A percentile compares a stretch with the other conserved stretches of the same genome.
These are phyloP conservation scores for Hypoxylon sp. DNA, from an alignment of 2,329 filamentous ascomycete genomes.

Conservation along the genomic window DNA sequence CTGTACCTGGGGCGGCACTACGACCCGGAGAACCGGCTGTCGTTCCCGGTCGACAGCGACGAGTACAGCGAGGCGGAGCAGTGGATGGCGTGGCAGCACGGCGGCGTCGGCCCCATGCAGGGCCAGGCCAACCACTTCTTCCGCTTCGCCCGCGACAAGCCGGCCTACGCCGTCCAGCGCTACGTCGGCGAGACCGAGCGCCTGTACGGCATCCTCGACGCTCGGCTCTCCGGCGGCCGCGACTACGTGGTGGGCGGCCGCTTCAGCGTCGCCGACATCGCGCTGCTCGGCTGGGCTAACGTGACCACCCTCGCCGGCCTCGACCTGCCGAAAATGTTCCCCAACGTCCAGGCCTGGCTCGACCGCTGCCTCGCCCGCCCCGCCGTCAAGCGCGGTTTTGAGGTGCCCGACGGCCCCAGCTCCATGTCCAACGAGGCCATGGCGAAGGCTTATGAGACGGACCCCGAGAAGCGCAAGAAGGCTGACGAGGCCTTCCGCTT, in stretches of 20 bases:
- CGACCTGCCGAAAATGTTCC: conserved; percentile 70
- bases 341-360: conserved; percentile 72
- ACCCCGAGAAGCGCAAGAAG: conserved; percentile 57
- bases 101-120: conserved; percentile 76
- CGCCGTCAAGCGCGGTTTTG: conserved; percentile 68
- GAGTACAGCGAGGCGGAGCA: conserved; percentile 57
- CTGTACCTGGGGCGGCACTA: conserved; percentile 77
- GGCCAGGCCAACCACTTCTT: conserved; percentile 79
- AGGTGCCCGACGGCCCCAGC: conserved; percentile 59
- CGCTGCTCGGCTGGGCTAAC: conserved; percentile 74
- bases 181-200: conserved; percentile 80
- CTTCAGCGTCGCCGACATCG: conserved; percentile 75
- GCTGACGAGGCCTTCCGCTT: conserved; percentile 47
- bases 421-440: conserved; percentile 51
- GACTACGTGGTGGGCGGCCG: conserved; percentile 66
- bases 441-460: conserved; percentile 52
- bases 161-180: conserved; percentile 74
- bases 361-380: conserved; percentile 65
- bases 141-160: conserved; percentile 71
- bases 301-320: conserved; percentile 66
- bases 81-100: conserved; percentile 77
- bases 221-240: conserved; percentile 61
- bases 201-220: conserved; percentile 75
- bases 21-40: conserved; percentile 72
- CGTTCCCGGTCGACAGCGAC: conserved; percentile 57